Evolutionary conservation across 2,329 filamentous ascomycete species (phyloP).

Genomic region (Cytospora piceae): DNA sequence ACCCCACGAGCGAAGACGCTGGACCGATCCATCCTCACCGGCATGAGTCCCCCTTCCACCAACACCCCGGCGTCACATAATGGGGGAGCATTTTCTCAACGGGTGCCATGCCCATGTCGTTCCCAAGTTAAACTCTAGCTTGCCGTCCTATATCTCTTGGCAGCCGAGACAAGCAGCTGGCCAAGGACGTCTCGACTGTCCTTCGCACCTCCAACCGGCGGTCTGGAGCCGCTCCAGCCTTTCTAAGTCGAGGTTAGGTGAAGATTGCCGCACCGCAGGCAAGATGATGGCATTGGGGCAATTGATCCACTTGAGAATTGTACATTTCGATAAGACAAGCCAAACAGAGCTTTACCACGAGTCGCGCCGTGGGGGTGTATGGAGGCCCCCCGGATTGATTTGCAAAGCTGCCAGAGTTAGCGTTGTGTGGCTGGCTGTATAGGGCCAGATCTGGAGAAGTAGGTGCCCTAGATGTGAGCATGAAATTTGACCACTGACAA

Average conservation of each 20-base stretch:
- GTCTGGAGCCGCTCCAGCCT: conserved; percentile 22
- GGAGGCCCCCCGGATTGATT: conserved; percentile 1
- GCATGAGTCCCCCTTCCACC: neutral
- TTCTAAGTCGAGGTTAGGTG: conserved; percentile 6
- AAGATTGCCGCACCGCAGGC: conserved; percentile 1
- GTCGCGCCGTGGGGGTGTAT: neutral
- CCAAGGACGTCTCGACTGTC: neutral
- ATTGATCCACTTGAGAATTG: too few species aligned
- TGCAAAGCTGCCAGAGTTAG: neutral
- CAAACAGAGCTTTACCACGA: too few species aligned
- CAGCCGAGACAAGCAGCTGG: conserved; percentile 12
- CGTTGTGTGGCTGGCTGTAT: neutral
- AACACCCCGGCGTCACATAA: neutral
- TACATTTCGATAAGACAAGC: too few species aligned
- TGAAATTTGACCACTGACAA: neutral
- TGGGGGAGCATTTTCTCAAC: neutral
- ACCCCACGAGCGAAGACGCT: neutral
- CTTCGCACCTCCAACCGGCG: conserved; percentile 9
- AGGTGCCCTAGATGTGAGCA: conserved; percentile 14
- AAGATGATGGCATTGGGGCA: neutral
- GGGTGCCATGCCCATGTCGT: conserved; percentile 11
- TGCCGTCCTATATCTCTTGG: conserved; percentile 12
- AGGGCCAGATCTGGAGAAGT: conserved; percentile 11
- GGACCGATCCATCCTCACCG: neutral
- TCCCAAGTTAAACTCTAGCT: neutral